Conservation (phyloP, 371 early-diverging fungal genomes). For the Lichtheimia ramosa region DNA sequence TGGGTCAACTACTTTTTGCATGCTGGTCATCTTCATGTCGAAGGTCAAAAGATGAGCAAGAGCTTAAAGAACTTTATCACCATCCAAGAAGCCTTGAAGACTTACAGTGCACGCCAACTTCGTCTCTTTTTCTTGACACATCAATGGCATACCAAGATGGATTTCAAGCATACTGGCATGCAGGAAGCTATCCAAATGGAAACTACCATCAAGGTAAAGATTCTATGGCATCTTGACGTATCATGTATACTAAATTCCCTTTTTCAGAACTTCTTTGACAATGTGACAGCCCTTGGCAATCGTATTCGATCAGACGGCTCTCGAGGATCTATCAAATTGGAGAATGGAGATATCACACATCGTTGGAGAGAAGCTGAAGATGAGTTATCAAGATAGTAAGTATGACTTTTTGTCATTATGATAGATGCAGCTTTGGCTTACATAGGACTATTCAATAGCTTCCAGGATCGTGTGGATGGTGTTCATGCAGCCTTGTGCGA, state of each 20-base stretch:
- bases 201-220: constrained; percentile 64
- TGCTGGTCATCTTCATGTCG: constrained; percentile 98
- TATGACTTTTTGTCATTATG: neutral
- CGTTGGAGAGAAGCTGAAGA: constrained; percentile 72
- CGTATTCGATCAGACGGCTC: constrained; percentile 53
- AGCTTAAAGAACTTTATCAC: constrained; percentile 99
- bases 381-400: constrained; percentile 51
- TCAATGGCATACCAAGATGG: constrained; percentile 90
- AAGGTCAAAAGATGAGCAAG: constrained; percentile 99
- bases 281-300: constrained; percentile 73
- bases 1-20: constrained; percentile 99
- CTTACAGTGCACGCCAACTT: constrained; percentile 85
- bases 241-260: neutral
- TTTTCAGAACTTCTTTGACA: constrained; percentile 83
- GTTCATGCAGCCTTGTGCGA: constrained; percentile 93
- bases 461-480: constrained; percentile 61
- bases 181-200: constrained; percentile 87
- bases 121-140: constrained; percentile 94
- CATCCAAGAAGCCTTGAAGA: constrained; percentile 89
- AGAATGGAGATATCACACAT: constrained; percentile 54
- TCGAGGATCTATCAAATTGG: constrained; percentile 37
- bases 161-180: constrained; percentile 85
- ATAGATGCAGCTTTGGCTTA: neutral
- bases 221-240: neutral
- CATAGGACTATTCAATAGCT: constrained; percentile 8